Evolutionary conservation across 495 filamentous ascomycete genomes (phyloP).

Genomic region (Barbatosphaeria neglecta): DNA sequence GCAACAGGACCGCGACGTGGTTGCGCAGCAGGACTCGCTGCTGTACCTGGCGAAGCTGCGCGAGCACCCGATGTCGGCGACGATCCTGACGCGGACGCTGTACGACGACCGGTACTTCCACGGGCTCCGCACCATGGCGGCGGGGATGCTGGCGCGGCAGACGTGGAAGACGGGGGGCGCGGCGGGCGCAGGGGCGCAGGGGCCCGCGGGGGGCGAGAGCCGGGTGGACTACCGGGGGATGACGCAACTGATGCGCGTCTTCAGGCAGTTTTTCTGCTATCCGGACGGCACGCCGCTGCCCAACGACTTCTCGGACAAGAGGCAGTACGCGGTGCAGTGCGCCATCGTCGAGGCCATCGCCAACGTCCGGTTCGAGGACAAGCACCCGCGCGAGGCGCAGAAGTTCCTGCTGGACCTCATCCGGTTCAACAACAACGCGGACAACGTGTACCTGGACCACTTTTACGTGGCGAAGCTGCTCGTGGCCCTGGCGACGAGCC

Average conservation of each 20-base stretch:
- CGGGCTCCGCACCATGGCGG: conserved; percentile 76
- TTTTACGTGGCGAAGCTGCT: conserved; percentile 79
- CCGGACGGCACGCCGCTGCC: conserved; percentile 58
- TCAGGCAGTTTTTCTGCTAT: conserved; percentile 81
- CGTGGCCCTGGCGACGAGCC: conserved; percentile 61
- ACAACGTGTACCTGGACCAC: conserved; percentile 77
- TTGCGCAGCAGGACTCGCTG: conserved; percentile 76
- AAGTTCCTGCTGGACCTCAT: conserved; percentile 78
- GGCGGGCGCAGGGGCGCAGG: conserved; percentile 5
- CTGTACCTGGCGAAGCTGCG: conserved; percentile 26
- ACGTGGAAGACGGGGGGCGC: conserved; percentile 36
- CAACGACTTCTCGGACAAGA: conserved; percentile 83
- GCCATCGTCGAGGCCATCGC: conserved; percentile 71
- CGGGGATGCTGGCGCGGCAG: conserved; percentile 59
- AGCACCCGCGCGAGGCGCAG: conserved; percentile 62
- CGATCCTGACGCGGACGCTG: conserved; percentile 74
- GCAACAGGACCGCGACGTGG: conserved; percentile 93
- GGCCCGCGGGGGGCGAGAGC: conserved; percentile 3
- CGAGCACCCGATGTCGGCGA: conserved; percentile 66
- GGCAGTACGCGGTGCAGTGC: conserved; percentile 68
- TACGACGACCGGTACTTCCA: conserved; percentile 91
- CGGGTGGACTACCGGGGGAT: conserved; percentile 66
- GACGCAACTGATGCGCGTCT: conserved; percentile 72
- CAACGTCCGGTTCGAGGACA: conserved; percentile 63
- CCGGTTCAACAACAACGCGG: conserved; percentile 84